Percentiles rank a stretch among this genome's conserved stretches.
These are phyloP conservation scores for Eucalyptus sp. DNA, from an alignment of 345 rosid species.

Conservation along the genomic window DNA sequence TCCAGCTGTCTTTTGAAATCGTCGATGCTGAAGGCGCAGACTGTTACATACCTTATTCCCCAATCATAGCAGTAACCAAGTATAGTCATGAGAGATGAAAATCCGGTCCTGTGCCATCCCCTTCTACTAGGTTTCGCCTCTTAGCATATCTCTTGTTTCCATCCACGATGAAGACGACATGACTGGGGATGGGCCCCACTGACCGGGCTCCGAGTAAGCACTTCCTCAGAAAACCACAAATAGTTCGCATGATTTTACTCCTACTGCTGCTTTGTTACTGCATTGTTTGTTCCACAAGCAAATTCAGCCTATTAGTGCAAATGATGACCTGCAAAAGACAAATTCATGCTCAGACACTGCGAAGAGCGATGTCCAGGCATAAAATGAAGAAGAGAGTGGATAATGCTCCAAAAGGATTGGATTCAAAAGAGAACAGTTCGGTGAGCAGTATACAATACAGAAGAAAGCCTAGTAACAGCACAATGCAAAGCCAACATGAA, in stretches of 20 bases:
- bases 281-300: neutral
- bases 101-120: conserved; percentile 28
- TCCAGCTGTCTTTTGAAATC: conserved; percentile 28
- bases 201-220: conserved; percentile 14
- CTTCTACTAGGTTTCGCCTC: conserved; percentile 8
- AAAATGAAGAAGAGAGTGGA: neutral
- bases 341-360: neutral
- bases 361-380: neutral
- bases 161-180: conserved; percentile 32
- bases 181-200: conserved; percentile 26
- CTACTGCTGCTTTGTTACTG: neutral
- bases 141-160: conserved; percentile 26
- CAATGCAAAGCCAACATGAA: neutral
- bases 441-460: neutral
- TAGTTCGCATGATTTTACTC: neutral
- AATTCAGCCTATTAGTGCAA: neutral
- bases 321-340: neutral
- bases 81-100: conserved; percentile 12
- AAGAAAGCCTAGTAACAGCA: neutral
- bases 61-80: conserved; percentile 27
- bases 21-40: conserved; percentile 38
- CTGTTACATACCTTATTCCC: conserved; percentile 22
- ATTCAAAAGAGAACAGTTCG: neutral
- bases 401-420: neutral
- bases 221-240: conserved; percentile 1